These are phyloP conservation scores for Venustampulla echinocandica DNA, from an alignment of 495 filamentous ascomycete species.

Conservation along the genomic window DNA sequence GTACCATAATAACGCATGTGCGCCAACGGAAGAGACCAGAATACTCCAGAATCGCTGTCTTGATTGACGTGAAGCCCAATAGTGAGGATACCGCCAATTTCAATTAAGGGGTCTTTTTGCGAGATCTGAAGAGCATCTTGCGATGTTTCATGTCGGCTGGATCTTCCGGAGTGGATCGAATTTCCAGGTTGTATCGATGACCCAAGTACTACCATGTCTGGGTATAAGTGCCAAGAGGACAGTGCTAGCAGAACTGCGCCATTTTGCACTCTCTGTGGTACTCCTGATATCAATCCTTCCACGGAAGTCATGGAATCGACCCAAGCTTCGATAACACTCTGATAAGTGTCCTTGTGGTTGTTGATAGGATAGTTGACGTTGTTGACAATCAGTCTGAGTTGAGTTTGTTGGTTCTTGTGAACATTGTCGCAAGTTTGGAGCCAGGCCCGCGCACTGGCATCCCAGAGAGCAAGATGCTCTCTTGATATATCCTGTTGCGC, in stretches of 20 bases:
- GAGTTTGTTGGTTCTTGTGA: slow-evolving; percentile 18
- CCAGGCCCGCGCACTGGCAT: slow-evolving; percentile 32
- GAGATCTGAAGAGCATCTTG: too few relatives aligned
- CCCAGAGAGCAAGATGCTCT: slow-evolving; percentile 27
- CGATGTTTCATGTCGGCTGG: too few relatives aligned
- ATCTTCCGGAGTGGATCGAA: too few relatives aligned
- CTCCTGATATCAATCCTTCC: slow-evolving; percentile 23
- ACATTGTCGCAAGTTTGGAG: slow-evolving; percentile 25
- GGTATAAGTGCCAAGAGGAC: slow-evolving; percentile 33
- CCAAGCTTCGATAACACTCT: slow-evolving; percentile 28
- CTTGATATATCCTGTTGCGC: slow-evolving; percentile 24
- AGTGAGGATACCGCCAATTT: slow-evolving; percentile 22
- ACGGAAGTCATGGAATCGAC: slow-evolving; percentile 17
- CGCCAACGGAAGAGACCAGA: slow-evolving; percentile 16
- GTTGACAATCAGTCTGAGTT: slow-evolving; percentile 6
- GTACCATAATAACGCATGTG: slow-evolving; percentile 29
- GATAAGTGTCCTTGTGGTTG: slow-evolving; percentile 14
- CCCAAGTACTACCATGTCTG: slow-evolving; percentile 26
- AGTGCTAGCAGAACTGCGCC: slow-evolving; percentile 26
- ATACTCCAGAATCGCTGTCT: neutral
- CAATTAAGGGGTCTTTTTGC: slow-evolving; percentile 24
- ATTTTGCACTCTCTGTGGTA: slow-evolving; percentile 18
- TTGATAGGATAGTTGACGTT: slow-evolving; percentile 11
- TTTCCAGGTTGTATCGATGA: too few relatives aligned
- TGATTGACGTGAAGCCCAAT: slow-evolving; percentile 17